Percentiles rank a stretch among this genome's conserved stretches.
phyloP scores from a whole-genome alignment of 805 yeast genomes.

The Sungouiozyma intestinalis region DNA sequence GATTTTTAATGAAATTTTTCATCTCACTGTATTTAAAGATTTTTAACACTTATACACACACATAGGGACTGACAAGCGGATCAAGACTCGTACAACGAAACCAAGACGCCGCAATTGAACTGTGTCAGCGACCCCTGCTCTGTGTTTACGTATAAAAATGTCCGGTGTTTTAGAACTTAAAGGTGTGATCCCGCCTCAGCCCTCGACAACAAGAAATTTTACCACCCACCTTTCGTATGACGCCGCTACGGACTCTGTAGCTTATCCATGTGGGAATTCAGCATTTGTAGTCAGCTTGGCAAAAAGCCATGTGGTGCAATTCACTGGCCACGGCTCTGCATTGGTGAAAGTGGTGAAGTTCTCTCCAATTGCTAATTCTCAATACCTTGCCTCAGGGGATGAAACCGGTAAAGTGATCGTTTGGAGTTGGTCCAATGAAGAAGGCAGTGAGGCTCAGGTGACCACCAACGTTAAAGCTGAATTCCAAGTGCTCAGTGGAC shows the following conservation, averaged over 20 bases:
- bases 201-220: constrained; percentile 65
- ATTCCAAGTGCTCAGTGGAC: constrained; percentile 67
- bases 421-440: constrained; percentile 57
- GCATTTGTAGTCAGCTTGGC: constrained; percentile 56
- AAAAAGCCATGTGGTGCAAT: constrained; percentile 37
- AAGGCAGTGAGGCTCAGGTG: constrained; percentile 34
- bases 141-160: not conserved
- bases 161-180: constrained; percentile 11
- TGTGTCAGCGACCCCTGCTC: no score
- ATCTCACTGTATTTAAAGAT: no score
- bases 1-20: not conserved
- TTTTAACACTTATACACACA: not conserved
- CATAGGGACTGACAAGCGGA: no score
- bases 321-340: constrained; percentile 52
- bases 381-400: constrained; percentile 86
- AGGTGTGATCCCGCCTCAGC: constrained; percentile 60
- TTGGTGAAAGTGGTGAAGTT: constrained; percentile 77
- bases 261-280: constrained; percentile 74
- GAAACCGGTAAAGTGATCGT: constrained; percentile 79
- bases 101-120: no score
- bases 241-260: constrained; percentile 53
- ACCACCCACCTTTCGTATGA: constrained; percentile 67
- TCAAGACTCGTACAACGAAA: no score
- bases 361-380: constrained; percentile 66
- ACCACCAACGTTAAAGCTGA: constrained; percentile 60